These are phyloP conservation scores for Kodamaea laetipori DNA, from an alignment of 805 yeast genomes.

Conservation along the genomic window DNA sequence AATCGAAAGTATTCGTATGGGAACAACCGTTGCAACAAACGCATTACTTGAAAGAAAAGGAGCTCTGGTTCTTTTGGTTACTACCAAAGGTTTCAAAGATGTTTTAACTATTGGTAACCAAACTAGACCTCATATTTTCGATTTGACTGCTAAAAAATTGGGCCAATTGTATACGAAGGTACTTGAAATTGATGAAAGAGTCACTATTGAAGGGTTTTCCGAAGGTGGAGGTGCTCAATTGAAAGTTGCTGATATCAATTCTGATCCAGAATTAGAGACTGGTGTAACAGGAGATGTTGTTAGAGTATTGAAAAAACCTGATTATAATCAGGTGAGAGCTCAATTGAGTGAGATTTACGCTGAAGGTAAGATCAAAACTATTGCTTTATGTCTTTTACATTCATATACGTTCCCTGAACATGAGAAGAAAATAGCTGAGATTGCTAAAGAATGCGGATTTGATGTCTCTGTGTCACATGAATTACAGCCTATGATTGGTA, in stretches of 20 bases:
- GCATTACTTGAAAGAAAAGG: constrained; percentile 93
- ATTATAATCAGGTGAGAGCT: constrained; percentile 23
- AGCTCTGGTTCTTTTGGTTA: constrained; percentile 78
- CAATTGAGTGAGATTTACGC: constrained; percentile 30
- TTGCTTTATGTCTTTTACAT: constrained; percentile 43
- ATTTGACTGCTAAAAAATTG: constrained; percentile 71
- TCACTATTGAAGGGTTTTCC: constrained; percentile 70
- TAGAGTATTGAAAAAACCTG: constrained; percentile 33
- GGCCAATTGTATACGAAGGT: constrained; percentile 73
- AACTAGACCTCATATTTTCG: constrained; percentile 87
- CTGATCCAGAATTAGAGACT: constrained; percentile 20
- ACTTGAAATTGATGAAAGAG: constrained; percentile 85
- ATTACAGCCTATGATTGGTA: constrained; percentile 47
- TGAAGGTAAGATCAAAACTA: constrained; percentile 26
- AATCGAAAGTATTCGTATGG: constrained; percentile 78
- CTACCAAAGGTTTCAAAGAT: constrained; percentile 88
- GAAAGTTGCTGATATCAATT: constrained; percentile 16
- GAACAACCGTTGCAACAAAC: constrained; percentile 95
- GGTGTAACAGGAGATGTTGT: constrained; percentile 39
- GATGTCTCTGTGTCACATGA: constrained; percentile 41
- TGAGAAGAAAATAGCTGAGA: constrained; percentile 35
- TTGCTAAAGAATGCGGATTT: constrained; percentile 40
- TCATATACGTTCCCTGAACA: constrained; percentile 45
- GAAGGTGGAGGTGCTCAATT: constrained; percentile 61
- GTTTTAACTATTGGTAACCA: constrained; percentile 85